Base-by-base conservation (phyloP, 257 asterid species). In the Cordia subcordata region DNA sequence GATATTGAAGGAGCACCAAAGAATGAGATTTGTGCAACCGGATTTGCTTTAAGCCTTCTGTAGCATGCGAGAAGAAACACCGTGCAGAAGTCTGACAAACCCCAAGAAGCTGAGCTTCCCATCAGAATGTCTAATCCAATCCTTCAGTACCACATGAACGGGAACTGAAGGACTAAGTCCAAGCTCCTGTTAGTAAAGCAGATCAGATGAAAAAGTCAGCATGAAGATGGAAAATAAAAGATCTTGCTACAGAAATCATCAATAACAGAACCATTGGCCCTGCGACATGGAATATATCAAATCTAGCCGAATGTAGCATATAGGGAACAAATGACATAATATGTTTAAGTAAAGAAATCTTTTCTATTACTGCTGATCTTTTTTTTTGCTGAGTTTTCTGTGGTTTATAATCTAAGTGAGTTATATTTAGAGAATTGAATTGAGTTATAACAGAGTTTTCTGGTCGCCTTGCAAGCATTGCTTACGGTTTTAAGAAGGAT, bases 81-180 rank as follows among this genome's bases (percentile, higher is more conserved):
- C 98, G 20, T 87, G 98, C 14, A 90, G 86, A 72, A 90, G 98
- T 38, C 87, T 68, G 38, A 90, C 94, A 33, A 90, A 87, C 16
- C 98, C 98, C 75, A 87, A 72, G 81, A 90, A 87, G 76, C 98
- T 90, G 61, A 90, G 96, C 76, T 90, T 90, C 57, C 98, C 98
- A 0, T 90, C 98, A 0, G 91, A 75, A 50, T 85, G 98, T 60
- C 98, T 67, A 62, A 90, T 85, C 98, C 98, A 90, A 63, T 90
- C 98, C 66, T 90, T 88, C 33, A 90, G 91, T 27, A 90, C 95
- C 67, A 87, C 96, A 42, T 90, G 96, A 68, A 90, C 85, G 0
- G 97, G 95, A 49, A 90, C 94, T 3, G 97, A 90, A 21, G 96
- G 93, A 65, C 86, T 66, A 0, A 90, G 85, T 39, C 96, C 96